Conservation (phyloP, 441 rosid species). For the California macrophylla region DNA sequence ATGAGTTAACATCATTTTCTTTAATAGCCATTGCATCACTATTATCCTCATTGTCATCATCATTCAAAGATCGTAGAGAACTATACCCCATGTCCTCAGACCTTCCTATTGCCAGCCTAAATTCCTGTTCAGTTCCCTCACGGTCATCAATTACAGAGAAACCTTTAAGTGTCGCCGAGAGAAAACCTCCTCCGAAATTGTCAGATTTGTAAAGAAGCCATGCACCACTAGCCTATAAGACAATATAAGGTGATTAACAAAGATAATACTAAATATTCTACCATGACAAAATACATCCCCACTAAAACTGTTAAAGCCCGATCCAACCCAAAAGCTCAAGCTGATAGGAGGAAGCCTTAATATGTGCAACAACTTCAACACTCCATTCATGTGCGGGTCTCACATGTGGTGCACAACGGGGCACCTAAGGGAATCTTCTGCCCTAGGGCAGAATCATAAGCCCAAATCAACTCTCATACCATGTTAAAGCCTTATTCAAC, state of each 20-base stretch:
- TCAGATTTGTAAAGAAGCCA: slow-evolving; percentile 88
- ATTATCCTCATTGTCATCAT: slow-evolving; percentile 26
- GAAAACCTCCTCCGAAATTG: slow-evolving; percentile 55
- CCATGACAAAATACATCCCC: background rate
- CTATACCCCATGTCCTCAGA: slow-evolving; percentile 41
- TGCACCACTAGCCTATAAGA: slow-evolving; percentile 55
- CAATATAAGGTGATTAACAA: slow-evolving; percentile 14
- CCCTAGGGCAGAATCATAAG: no score
- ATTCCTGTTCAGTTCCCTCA: slow-evolving; percentile 72
- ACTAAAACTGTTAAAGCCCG: background rate
- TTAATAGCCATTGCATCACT: slow-evolving; percentile 27
- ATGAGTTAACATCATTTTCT: slow-evolving; percentile 35
- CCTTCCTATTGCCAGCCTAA: slow-evolving; percentile 75
- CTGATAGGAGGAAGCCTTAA: no score
- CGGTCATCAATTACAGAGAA: slow-evolving; percentile 87
- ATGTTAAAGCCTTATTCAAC: no score
- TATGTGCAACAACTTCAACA: no score
- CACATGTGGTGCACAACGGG: no score
- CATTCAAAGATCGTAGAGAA: slow-evolving; percentile 22
- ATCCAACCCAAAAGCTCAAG: no score
- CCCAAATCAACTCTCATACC: no score
- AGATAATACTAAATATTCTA: background rate
- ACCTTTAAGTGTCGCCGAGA: slow-evolving; percentile 78
- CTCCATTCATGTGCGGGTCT: no score
- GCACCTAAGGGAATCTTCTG: no score